phyloP scores from a whole-genome alignment of 305 asterid species.

The Fraxinus greggii region DNA sequence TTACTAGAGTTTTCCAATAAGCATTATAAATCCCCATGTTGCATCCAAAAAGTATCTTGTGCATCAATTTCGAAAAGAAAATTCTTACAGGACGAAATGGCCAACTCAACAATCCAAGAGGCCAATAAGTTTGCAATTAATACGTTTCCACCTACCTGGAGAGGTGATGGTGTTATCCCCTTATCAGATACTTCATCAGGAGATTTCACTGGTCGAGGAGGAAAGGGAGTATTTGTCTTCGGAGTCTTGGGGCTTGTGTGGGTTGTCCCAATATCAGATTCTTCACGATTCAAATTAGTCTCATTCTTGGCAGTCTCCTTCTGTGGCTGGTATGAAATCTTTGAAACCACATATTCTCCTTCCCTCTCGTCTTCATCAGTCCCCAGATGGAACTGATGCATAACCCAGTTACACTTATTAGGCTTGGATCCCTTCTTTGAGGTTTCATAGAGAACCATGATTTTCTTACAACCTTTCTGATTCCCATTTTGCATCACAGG shows the following conservation, averaged over 20 bases:
- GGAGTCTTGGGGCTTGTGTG: constrained; percentile 72
- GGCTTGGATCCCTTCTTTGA: constrained; percentile 54
- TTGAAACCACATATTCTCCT: constrained; percentile 74
- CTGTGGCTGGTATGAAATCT: constrained; percentile 61
- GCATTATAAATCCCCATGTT: background rate
- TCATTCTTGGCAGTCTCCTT: constrained; percentile 42
- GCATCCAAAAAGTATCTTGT: background rate
- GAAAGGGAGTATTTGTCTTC: constrained; percentile 50
- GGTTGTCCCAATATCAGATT: constrained; percentile 37
- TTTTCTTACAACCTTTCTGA: constrained; percentile 75
- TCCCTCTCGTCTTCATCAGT: constrained; percentile 58
- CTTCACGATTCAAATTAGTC: constrained; percentile 34
- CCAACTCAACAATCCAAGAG: background rate
- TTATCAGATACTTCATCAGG: constrained; percentile 43
- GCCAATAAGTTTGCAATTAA: background rate
- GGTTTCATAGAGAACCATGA: constrained; percentile 73
- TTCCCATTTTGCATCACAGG: constrained; percentile 54
- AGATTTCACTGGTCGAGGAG: constrained; percentile 51
- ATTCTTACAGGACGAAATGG: background rate
- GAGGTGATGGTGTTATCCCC: constrained; percentile 19
- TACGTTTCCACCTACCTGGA: constrained; percentile 43
- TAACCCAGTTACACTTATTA: constrained; percentile 74
- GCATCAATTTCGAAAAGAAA: background rate
- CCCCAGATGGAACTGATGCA: constrained; percentile 96
- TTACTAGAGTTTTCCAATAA: background rate